Conservation (phyloP, 805 yeast species). For the Metschnikowia proteae region DNA sequence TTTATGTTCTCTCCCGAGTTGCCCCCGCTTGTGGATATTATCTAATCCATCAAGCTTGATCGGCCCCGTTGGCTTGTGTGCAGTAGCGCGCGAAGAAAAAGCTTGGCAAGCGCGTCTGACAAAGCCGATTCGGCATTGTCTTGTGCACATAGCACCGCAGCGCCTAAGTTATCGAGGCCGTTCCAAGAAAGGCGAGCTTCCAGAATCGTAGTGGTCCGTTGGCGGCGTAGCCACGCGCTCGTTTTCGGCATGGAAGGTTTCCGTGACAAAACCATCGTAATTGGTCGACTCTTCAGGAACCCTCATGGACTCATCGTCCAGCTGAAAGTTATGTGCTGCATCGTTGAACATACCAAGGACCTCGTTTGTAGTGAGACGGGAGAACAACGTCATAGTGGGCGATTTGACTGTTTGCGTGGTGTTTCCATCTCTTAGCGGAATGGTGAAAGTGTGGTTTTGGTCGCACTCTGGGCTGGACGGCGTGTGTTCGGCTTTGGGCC, state of each 20-base stretch:
- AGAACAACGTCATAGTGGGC: slow-evolving; percentile 75
- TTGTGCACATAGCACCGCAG: background rate
- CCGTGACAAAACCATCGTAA: slow-evolving; percentile 47
- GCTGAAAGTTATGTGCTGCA: slow-evolving; percentile 32
- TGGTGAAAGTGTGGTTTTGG: slow-evolving; percentile 32
- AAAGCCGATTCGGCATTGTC: background rate
- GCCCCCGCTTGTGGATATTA: background rate
- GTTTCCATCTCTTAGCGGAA: slow-evolving; percentile 44
- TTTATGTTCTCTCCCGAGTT: background rate
- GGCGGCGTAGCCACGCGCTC: slow-evolving; percentile 24
- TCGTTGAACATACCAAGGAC: slow-evolving; percentile 72
- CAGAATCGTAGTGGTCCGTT: slow-evolving; percentile 24
- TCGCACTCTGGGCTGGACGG: slow-evolving; percentile 5
- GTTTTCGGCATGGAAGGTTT: slow-evolving; percentile 33
- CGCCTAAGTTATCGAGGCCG: background rate
- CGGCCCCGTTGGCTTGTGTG: slow-evolving; percentile 2
- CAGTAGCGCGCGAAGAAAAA: slow-evolving; percentile 4
- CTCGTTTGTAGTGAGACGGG: slow-evolving; percentile 72
- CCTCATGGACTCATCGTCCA: slow-evolving; percentile 28
- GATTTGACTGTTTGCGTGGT: slow-evolving; percentile 42
- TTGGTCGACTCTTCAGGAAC: slow-evolving; percentile 28
- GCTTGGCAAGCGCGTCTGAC: slow-evolving; percentile 1
- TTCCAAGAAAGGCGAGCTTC: slow-evolving; percentile 43
- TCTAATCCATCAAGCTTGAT: slow-evolving; percentile 3
- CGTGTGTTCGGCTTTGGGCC: background rate